Conservation (phyloP, 805 yeast species). For the Naumovozyma dairenensis region DNA sequence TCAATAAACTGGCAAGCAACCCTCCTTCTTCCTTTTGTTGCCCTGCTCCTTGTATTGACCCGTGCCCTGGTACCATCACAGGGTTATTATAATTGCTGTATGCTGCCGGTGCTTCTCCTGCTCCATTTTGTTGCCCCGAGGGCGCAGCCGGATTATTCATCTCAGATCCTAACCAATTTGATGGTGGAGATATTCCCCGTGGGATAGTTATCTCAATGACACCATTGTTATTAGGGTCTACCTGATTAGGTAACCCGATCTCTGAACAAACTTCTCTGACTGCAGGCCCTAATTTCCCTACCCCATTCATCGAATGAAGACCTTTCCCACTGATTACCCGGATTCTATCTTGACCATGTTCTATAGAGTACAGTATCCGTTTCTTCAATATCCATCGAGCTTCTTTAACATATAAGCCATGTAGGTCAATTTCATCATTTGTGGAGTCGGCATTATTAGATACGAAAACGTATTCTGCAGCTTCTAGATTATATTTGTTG, state of each 20-base stretch:
- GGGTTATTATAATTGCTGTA: constrained; percentile 1
- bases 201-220: constrained; percentile 49
- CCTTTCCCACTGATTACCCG: constrained; percentile 93
- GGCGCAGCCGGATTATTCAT: too few relatives aligned
- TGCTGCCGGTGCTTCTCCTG: constrained; percentile 4
- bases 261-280: constrained; percentile 67
- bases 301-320: constrained; percentile 66
- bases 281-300: constrained; percentile 86
- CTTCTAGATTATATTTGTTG: constrained; percentile 62
- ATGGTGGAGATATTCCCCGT: constrained; percentile 38
- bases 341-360: constrained; percentile 44
- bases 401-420: constrained; percentile 84
- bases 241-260: constrained; percentile 46
- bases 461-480: constrained; percentile 82
- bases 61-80: constrained; percentile 6
- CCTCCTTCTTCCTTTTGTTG: constrained; percentile 6
- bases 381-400: constrained; percentile 69
- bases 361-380: constrained; percentile 57
- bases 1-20: not conserved
- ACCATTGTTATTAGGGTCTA: constrained; percentile 70
- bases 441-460: constrained; percentile 85
- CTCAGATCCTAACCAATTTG: too few relatives aligned
- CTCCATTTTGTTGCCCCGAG: constrained; percentile 30
- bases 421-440: constrained; percentile 81
- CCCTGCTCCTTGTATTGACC: constrained; percentile 2